Percentiles rank a stretch among this genome's conserved stretches.
Evolutionary conservation across 495 filamentous ascomycete species (phyloP).

Genomic region (Aspergillus homomorphus): DNA sequence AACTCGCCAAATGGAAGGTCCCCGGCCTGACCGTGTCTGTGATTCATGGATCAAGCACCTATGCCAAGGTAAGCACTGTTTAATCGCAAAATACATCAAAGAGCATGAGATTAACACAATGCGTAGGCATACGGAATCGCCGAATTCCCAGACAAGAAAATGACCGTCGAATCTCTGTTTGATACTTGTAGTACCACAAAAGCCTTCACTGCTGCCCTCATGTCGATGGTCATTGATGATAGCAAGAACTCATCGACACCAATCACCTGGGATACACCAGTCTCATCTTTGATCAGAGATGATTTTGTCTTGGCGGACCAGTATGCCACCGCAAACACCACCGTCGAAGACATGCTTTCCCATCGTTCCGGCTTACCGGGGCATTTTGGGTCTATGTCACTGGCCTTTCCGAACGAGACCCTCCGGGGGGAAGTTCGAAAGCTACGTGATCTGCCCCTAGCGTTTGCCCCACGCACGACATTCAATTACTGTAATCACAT

Average conservation of each 20-base stretch:
- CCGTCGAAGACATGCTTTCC: conserved; percentile 49
- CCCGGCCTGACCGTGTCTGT: conserved; percentile 51
- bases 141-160: conserved; percentile 29
- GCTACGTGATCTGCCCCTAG: conserved; percentile 38
- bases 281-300: conserved; percentile 46
- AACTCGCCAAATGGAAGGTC: conserved; percentile 46
- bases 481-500: conserved; percentile 53
- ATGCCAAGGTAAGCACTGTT: conserved; percentile 37
- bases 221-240: conserved; percentile 46
- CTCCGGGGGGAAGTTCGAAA: conserved; percentile 26
- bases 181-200: conserved; percentile 52
- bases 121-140: conserved; percentile 52
- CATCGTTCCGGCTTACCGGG: conserved; percentile 49
- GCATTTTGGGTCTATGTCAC: conserved; percentile 22
- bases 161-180: conserved; percentile 46
- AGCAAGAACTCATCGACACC: conserved; percentile 24
- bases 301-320: conserved; percentile 52
- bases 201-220: conserved; percentile 51
- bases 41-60: conserved; percentile 41
- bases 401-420: conserved; percentile 3
- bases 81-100: background rate
- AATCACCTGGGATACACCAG: conserved; percentile 48
- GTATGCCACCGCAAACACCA: conserved; percentile 42
- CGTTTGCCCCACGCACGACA: conserved; percentile 29
- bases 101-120: conserved; percentile 3